Percentiles rank a stretch among this genome's conserved stretches.
These are phyloP conservation scores for Dioscorea zingiberensis DNA, from an alignment of 106 monocot species.

Conservation along the genomic window DNA sequence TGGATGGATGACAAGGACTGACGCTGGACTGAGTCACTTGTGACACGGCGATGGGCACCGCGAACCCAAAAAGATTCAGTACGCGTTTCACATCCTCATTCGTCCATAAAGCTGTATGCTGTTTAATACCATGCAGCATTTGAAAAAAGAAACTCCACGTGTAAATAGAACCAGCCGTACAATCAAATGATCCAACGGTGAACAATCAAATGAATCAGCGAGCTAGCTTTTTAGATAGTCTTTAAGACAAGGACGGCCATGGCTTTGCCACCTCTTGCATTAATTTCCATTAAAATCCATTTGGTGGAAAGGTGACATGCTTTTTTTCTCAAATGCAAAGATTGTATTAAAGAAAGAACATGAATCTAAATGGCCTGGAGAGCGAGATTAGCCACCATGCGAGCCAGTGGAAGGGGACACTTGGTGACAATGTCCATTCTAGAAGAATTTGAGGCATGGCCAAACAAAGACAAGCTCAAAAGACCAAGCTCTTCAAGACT, in stretches of 20 bases:
- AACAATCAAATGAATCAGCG: too few species aligned
- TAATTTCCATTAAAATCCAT: too few species aligned
- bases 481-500: constrained; percentile 15
- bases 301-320: too few species aligned
- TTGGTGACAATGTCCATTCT: constrained; percentile 26
- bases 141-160: too few species aligned
- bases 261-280: too few species aligned
- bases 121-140: not conserved
- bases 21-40: not conserved
- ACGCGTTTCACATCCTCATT: not conserved
- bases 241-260: too few species aligned
- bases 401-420: constrained; percentile 24
- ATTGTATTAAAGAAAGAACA: too few species aligned
- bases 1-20: not conserved
- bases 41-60: not conserved
- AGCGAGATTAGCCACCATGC: constrained; percentile 21
- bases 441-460: constrained; percentile 6
- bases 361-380: constrained; percentile 3
- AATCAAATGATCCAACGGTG: too few species aligned
- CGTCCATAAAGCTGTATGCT: not conserved
- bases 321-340: too few species aligned
- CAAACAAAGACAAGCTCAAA: constrained; percentile 17
- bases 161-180: too few species aligned
- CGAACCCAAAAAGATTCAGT: not conserved
- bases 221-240: too few species aligned